Evolutionary conservation across 306 rosid genomes (phyloP).

Genomic region (Sindora glabra): DNA sequence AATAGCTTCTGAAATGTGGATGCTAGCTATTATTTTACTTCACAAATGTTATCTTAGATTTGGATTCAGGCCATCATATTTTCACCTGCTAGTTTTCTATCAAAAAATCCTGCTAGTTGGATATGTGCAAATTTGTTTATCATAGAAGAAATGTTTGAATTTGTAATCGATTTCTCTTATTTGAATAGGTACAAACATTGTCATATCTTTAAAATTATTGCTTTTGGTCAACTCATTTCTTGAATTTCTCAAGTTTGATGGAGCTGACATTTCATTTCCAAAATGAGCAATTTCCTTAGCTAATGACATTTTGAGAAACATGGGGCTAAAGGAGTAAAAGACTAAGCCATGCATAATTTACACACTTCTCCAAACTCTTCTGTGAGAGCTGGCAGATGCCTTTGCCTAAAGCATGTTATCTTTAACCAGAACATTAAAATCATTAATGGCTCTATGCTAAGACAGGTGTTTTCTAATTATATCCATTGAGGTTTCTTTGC

Average conservation of each 20-base stretch:
- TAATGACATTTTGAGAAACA: constrained; percentile 62
- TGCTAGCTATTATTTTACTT: not conserved
- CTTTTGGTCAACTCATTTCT: not conserved
- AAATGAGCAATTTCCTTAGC: constrained; percentile 55
- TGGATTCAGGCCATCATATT: not conserved
- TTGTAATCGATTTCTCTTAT: no score
- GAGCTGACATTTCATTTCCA: constrained; percentile 11
- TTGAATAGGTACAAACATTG: constrained; percentile 12
- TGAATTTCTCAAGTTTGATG: no score
- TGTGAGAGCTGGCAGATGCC: constrained; percentile 74
- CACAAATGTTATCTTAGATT: not conserved
- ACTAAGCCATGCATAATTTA: constrained; percentile 94
- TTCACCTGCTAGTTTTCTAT: no score
- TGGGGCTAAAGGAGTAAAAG: constrained; percentile 57
- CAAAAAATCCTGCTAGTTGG: not conserved
- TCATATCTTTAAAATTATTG: no score
- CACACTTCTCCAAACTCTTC: constrained; percentile 74
- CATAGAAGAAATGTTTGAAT: no score
- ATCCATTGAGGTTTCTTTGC: not conserved
- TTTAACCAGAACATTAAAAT: constrained; percentile 48
- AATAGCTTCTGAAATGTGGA: not conserved
- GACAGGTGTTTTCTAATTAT: constrained; percentile 59
- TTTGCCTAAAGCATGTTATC: constrained; percentile 50
- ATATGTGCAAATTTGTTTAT: constrained; percentile 4
- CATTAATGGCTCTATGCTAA: constrained; percentile 60